Evolutionary conservation across 495 filamentous ascomycete genomes (phyloP).

Genomic region (Lentithecium fluviatile): DNA sequence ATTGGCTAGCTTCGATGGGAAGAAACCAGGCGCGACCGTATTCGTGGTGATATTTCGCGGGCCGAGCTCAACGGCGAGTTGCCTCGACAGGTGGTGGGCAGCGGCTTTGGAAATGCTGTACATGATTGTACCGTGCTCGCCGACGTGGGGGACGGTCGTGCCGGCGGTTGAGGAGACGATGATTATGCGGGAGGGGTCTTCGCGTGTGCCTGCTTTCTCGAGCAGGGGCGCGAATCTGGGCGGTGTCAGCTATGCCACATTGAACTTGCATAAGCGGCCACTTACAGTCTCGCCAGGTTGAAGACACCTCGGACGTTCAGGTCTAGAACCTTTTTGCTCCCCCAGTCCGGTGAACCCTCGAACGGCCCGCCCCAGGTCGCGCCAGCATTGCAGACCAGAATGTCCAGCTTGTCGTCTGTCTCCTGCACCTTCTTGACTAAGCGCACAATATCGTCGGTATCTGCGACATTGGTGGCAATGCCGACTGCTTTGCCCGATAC

Average conservation of each 20-base stretch:
- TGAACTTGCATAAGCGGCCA: not conserved
- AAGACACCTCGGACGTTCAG: conserved; percentile 49
- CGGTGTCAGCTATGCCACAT: not conserved
- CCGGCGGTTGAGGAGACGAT: conserved; percentile 45
- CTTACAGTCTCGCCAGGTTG: conserved; percentile 38
- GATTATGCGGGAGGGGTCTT: conserved; percentile 46
- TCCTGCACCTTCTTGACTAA: conserved; percentile 43
- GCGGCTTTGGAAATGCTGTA: conserved; percentile 49
- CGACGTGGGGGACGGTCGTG: conserved; percentile 44
- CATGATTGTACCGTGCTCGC: conserved; percentile 49
- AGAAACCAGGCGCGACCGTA: conserved; percentile 48
- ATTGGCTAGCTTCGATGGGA: conserved; percentile 47
- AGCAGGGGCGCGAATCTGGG: conserved; percentile 43
- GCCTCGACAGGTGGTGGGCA: conserved; percentile 44
- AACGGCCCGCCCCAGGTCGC: conserved; percentile 48
- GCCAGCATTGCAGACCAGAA: conserved; percentile 47
- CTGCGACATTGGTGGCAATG: conserved; percentile 46
- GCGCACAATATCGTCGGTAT: conserved; percentile 43
- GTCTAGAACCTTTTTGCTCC: conserved; percentile 45
- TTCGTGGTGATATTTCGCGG: conserved; percentile 48
- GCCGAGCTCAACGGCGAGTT: conserved; percentile 47
- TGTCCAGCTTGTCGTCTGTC: conserved; percentile 42
- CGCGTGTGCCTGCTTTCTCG: conserved; percentile 34
- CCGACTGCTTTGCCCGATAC: conserved; percentile 45
- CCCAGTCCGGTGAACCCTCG: conserved; percentile 46